Conservation (phyloP, 345 rosid genomes). For the Pseudoturritis turrita region DNA sequence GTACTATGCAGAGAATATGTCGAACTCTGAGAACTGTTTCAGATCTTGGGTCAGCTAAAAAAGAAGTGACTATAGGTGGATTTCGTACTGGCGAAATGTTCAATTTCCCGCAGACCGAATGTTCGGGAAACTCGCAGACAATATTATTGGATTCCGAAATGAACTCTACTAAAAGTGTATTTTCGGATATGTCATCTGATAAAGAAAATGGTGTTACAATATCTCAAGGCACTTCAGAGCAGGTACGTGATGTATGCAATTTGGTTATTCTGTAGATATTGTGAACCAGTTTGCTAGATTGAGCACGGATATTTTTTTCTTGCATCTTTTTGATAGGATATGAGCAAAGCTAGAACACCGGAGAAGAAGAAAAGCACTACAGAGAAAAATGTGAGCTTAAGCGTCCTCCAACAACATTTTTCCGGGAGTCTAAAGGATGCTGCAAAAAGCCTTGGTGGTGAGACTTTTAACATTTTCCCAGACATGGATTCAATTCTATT, state of each 20-base stretch:
- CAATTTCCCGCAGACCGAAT: constrained; percentile 23
- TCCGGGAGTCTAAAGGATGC: constrained; percentile 95
- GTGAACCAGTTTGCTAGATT: neutral
- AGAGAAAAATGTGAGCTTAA: constrained; percentile 87
- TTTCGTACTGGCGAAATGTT: constrained; percentile 26
- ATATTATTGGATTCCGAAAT: constrained; percentile 31
- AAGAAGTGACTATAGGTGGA: constrained; percentile 33
- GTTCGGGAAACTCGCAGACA: constrained; percentile 33
- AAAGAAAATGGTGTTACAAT: constrained; percentile 32
- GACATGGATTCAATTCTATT: neutral
- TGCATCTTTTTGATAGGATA: constrained; percentile 29
- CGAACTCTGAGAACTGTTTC: constrained; percentile 76
- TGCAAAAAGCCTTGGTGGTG: constrained; percentile 94
- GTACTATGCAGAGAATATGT: constrained; percentile 85
- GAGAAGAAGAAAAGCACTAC: constrained; percentile 79
- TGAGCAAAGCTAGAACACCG: constrained; percentile 38
- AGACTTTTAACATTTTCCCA: constrained; percentile 21
- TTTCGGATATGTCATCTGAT: constrained; percentile 32
- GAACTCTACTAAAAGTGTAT: constrained; percentile 30
- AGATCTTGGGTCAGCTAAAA: constrained; percentile 38
- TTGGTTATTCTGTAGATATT: neutral
- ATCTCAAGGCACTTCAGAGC: constrained; percentile 39
- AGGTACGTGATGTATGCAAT: constrained; percentile 37
- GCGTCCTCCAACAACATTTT: constrained; percentile 83
- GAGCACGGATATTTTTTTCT: neutral